Conservation (phyloP, 768 basidiomycete species). For the Leccinum truebloodii region DNA sequence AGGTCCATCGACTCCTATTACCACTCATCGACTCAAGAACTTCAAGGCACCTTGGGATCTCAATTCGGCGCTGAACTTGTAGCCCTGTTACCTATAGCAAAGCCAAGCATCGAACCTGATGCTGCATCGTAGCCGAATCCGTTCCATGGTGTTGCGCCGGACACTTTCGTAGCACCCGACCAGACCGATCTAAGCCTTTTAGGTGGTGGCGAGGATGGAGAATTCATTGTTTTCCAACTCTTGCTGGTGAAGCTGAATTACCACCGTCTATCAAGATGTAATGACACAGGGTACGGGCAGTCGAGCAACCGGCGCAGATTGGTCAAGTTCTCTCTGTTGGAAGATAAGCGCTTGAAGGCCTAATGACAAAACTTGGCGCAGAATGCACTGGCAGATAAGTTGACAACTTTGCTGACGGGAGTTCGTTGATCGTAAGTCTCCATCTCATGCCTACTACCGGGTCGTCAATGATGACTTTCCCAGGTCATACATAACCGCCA, state of each 20-base stretch:
- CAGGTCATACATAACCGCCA: slow-evolving; percentile 37
- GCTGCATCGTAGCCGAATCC: slow-evolving; percentile 38
- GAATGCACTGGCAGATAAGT: not conserved
- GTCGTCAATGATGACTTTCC: not conserved
- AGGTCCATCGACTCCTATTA: not conserved
- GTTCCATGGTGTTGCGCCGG: slow-evolving; percentile 37
- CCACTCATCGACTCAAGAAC: not conserved
- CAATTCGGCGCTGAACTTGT: slow-evolving; percentile 9
- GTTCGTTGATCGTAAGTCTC: slow-evolving; percentile 27
- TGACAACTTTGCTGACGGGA: slow-evolving; percentile 25
- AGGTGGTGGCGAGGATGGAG: slow-evolving; percentile 45
- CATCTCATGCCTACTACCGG: not conserved
- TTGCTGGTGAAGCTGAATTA: slow-evolving; percentile 37
- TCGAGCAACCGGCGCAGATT: no score
- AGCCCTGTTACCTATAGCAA: slow-evolving; percentile 24
- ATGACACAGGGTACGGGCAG: no score
- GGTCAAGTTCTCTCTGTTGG: no score
- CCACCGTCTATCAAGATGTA: no score
- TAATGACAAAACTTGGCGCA: slow-evolving; percentile 22
- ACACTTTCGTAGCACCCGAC: slow-evolving; percentile 35
- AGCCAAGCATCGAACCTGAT: slow-evolving; percentile 28
- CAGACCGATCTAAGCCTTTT: slow-evolving; percentile 36
- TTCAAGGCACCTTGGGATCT: slow-evolving; percentile 16
- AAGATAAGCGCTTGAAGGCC: slow-evolving; percentile 16
- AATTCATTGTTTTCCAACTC: slow-evolving; percentile 49